Conservation (phyloP, 805 yeast genomes). For the Starmerella gropengiesseri region DNA sequence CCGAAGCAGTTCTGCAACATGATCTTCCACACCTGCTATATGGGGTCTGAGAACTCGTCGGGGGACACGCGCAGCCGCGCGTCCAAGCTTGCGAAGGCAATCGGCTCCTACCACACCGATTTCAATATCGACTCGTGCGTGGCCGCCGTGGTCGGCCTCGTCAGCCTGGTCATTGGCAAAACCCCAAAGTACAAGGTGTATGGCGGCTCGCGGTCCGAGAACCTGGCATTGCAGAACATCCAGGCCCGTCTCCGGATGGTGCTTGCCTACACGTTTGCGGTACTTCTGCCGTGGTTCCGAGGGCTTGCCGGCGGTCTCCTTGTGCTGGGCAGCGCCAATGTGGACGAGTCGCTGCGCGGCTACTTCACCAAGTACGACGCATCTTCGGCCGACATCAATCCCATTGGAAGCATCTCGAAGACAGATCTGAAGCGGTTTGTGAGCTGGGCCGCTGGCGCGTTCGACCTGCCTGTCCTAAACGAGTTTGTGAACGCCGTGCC, state of each 20-base stretch:
- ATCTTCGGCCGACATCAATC: constrained; percentile 93
- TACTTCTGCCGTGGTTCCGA: constrained; percentile 89
- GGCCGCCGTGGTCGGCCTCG: constrained; percentile 56
- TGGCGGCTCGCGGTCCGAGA: constrained; percentile 88
- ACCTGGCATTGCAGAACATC: constrained; percentile 88
- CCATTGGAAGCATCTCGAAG: constrained; percentile 97
- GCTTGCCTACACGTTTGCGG: constrained; percentile 83
- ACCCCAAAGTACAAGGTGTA: constrained; percentile 79
- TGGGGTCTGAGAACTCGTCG: constrained; percentile 95
- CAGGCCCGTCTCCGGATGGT: constrained; percentile 97
- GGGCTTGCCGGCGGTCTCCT: constrained; percentile 66
- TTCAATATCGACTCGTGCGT: constrained; percentile 85
- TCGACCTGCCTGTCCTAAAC: constrained; percentile 62
- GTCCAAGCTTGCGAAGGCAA: constrained; percentile 53
- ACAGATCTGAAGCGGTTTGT: constrained; percentile 83
- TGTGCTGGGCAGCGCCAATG: constrained; percentile 93
- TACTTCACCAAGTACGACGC: constrained; percentile 95
- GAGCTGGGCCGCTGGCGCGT: constrained; percentile 58
- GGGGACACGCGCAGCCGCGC: constrained; percentile 77
- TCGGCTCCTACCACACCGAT: constrained; percentile 86
- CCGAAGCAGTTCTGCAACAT: constrained; percentile 66
- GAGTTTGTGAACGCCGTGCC: constrained; percentile 87
- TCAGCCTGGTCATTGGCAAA: constrained; percentile 84
- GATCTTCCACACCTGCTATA: constrained; percentile 80
- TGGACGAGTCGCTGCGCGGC: constrained; percentile 92